Conservation (phyloP, 148 eudicot species). For the Rhododendron henanense region DNA sequence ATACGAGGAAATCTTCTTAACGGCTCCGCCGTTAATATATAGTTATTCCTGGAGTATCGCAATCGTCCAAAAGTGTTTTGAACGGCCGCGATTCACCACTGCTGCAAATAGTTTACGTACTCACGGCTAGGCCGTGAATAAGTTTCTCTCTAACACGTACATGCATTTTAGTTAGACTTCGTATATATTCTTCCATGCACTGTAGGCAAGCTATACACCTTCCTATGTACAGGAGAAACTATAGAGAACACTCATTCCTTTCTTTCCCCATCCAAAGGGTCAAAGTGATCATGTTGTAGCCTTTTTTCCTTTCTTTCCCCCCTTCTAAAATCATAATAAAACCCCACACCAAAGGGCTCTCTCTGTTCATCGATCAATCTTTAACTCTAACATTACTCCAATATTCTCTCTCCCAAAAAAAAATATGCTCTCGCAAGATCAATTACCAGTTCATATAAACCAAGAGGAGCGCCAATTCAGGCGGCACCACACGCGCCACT, state of each 20-base stretch:
- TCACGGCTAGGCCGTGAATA: no score
- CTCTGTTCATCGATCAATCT: constrained; percentile 14
- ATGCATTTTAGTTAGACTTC: neutral
- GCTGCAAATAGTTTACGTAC: no score
- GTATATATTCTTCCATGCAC: constrained; percentile 7
- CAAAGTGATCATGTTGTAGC: neutral
- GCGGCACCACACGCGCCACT: constrained; percentile 50
- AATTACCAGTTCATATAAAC: constrained; percentile 15
- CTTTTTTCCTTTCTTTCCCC: neutral
- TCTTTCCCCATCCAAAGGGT: constrained; percentile 15
- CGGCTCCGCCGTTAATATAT: no score
- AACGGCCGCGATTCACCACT: no score
- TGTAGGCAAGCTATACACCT: constrained; percentile 11
- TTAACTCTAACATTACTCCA: neutral
- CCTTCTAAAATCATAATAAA: neutral
- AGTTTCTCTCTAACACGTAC: neutral
- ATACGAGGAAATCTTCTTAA: neutral
- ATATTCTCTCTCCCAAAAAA: neutral
- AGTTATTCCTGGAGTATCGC: no score
- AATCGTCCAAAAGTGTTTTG: no score
- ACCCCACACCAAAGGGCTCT: neutral
- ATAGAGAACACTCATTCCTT: constrained; percentile 17
- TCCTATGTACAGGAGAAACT: neutral
- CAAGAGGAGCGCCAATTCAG: constrained; percentile 3
- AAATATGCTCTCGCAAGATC: constrained; percentile 6